Evolutionary conservation across 345 rosid species (phyloP), one percentile per base, ranked within the genome.

Genomic region (Eucalyptus curtisii): DNA sequence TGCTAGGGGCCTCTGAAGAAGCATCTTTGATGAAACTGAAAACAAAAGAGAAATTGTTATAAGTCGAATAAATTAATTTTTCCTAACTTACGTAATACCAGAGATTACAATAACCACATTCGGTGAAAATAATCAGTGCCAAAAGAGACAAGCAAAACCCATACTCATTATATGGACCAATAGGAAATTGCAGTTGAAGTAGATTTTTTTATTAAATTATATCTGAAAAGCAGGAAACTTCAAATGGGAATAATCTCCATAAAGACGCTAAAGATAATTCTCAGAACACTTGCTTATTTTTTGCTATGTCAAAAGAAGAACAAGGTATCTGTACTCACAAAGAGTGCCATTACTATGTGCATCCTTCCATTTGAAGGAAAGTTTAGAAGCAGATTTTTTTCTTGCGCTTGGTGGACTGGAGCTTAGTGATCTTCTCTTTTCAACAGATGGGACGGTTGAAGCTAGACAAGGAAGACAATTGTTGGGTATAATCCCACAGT

Each of bases 311-410:
- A 59, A 87, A 87, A 27, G 81, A 64, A 87, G 52, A 42, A 31
- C 37, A 47, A 24, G 85, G n/a, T 48, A 30, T 31, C 30, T 47
- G 49, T 61, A 93, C 98, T 95, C 88, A 96, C 99, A 87, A 64
- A 91, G 93, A 79, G 95, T 90, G 17, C 95, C 93, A 90, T 92
- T 93, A 88, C 94, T 87, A 91, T 95, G 94, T 30, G 94, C 99
- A 91, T 96, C 99, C 91, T 91, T 96, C 98, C 96, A 94, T 90
- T 94, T 97, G 85, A 96, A 96, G n/a, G 99, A 94, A 49, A 92
- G 93, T 90, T 90, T 94, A 30, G 95, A 89, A 86, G 95, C 91
- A 24, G 92, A 76, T 89, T 92, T 97, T 90, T 95, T 96, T 91
- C 93, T 93, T 1, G 92, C 88, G 87, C 92, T 92, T 6, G 97